Conservation (phyloP, 2,329 filamentous ascomycete genomes). For the Aspergillus intermedius region DNA sequence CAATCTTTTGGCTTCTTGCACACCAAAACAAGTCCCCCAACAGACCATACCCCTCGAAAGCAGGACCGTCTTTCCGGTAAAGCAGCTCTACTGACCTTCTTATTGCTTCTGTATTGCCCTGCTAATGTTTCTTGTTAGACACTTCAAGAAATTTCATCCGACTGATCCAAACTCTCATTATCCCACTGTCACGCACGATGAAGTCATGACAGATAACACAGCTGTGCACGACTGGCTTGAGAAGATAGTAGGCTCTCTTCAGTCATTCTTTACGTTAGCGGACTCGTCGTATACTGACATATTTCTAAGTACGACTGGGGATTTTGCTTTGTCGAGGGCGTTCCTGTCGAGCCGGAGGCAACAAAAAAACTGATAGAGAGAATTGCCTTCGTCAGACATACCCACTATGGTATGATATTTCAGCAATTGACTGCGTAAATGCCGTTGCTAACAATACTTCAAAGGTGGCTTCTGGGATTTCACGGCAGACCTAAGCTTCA, state of each 20-base stretch:
- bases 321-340: slow-evolving; percentile 68
- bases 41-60: slow-evolving; percentile 5
- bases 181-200: slow-evolving; percentile 55
- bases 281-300: slow-evolving; percentile 5
- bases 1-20: slow-evolving; percentile 54
- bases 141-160: slow-evolving; percentile 34
- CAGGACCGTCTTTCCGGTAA: background rate
- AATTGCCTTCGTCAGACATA: slow-evolving; percentile 80
- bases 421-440: background rate
- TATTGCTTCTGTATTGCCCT: background rate
- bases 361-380: slow-evolving; percentile 70
- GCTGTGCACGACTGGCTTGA: slow-evolving; percentile 58
- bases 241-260: slow-evolving; percentile 45
- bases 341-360: slow-evolving; percentile 61
- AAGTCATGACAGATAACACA: slow-evolving; percentile 53
- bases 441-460: slow-evolving; percentile 5
- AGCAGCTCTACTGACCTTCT: background rate
- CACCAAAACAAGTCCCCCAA: slow-evolving; percentile 32
- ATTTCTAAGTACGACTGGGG: slow-evolving; percentile 60
- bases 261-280: background rate
- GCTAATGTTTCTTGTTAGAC: slow-evolving; percentile 16
- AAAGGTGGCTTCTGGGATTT: slow-evolving; percentile 72
- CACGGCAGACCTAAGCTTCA: slow-evolving; percentile 76
- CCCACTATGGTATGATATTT: slow-evolving; percentile 68
- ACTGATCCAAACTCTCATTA: slow-evolving; percentile 34